Conservation (phyloP, 805 yeast genomes). For the Cyberlindnera xylosilytica region DNA sequence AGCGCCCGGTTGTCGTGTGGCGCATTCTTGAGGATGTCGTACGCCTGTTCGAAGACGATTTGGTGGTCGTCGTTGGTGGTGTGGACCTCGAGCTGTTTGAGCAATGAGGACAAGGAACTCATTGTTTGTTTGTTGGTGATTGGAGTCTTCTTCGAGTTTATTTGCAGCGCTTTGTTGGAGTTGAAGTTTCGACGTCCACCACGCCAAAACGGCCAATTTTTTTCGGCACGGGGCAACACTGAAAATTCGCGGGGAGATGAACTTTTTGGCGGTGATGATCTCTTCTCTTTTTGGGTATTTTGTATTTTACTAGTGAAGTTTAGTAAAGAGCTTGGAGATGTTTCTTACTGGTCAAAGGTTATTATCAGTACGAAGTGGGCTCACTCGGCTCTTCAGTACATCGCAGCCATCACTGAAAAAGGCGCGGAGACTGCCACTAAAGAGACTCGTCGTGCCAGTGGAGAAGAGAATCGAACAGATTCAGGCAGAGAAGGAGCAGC, state of each 20-base stretch:
- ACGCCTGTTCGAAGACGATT: conserved; percentile 26
- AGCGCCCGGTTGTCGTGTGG: conserved; percentile 32
- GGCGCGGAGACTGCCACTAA: conserved; percentile 15
- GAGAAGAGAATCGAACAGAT: conserved; percentile 12
- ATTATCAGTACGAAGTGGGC: neutral
- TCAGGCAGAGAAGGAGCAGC: conserved; percentile 3
- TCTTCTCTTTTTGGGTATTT: neutral
- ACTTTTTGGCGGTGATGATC: neutral
- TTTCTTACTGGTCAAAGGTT: too few species aligned
- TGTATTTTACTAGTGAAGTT: too few species aligned
- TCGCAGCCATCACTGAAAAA: conserved; percentile 2
- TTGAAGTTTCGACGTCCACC: too few species aligned
- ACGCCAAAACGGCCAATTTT: neutral
- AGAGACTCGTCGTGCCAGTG: conserved; percentile 18
- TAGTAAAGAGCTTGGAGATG: too few species aligned
- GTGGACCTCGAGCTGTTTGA: conserved; percentile 26
- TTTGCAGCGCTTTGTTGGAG: too few species aligned
- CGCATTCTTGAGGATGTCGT: conserved; percentile 24
- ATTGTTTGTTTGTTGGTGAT: conserved; percentile 6
- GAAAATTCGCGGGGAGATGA: neutral
- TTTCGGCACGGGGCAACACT: neutral
- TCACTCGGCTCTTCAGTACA: conserved; percentile 1
- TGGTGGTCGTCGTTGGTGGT: conserved; percentile 21
- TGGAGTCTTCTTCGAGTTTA: too few species aligned
- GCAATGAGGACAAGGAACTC: conserved; percentile 25